Evolutionary conservation across 2,329 filamentous ascomycete genomes (phyloP), one percentile per base, ranked within the genome.

Genomic region (Alternaria sp.): DNA sequence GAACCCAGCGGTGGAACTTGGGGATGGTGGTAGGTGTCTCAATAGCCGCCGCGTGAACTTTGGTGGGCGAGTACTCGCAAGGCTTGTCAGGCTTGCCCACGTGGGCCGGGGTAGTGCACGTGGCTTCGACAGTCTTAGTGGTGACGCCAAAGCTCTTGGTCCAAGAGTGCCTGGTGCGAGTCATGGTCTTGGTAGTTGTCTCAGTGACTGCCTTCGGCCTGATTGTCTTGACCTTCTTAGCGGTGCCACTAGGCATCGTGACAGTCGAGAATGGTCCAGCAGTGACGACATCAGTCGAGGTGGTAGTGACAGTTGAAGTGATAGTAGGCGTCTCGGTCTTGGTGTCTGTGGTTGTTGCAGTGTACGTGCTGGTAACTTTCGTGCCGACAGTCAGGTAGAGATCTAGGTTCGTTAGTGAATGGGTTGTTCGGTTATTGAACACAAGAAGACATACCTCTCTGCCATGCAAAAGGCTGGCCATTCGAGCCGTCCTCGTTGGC

Each of bases 391-490:
- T 76, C 30, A 79, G 68, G 41, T 71, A 72, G 8, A 79, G 63
- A 63, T 79, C 78, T 78, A 57, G 2, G 18, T 2, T 28, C 1
- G 50, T 71, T 41, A 72, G 49, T 28, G 41, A 55, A 20, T 28
- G 43, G 14, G 6, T 18, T 11, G 14, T 20, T 37, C 15, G 4
- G 45, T 14, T 10, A 76, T 70, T 26, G 57, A 28, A 18, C 5
- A 20, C 4, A 5, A 76, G 66, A 25, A 25, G 45, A 76, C 68
- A 74, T 79, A 73, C 82, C 80, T 71, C 83, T 77, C 67, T 84
- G 73, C 75, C 80, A 84, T 18, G 80, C 82, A 54, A 84, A 83
- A 1, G 83, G 82, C 21, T 79, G 75, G 18, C 79, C 81, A 15
- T 50, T 63, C 45, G 18, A 5, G n/a, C 49, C 49, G 9, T 53